Evolutionary conservation across 2,329 filamentous ascomycete genomes (phyloP), one percentile per base, ranked within the genome.

Genomic region (Fusarium incarnatum): DNA sequence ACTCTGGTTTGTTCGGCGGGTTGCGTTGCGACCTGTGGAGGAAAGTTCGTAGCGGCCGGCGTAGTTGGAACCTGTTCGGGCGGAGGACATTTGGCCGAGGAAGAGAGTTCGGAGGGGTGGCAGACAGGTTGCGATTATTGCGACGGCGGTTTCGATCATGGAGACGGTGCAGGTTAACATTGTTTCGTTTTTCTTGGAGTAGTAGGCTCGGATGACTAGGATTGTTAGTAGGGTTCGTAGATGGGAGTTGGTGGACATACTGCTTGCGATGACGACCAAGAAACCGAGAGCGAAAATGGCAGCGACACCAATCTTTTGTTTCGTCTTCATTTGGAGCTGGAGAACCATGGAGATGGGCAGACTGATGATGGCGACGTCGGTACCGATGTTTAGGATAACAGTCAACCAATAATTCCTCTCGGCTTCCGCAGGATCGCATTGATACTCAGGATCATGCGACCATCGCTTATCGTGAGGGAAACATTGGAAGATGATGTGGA

Each of bases 81-180:
- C 64, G 0, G 64, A 67, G 0, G 72, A 74, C 47, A 74, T 61
- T 44, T 73, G 67, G 1, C 72, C 72, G 4, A 74, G 59, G 28
- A 74, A 47, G 34, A 74, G 57, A 0, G 68, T 71, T 48, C 72
- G 64, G 11, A 74, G 62, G 1, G 72, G 74, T 30, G 80, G 80
- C 1, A 81, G 77, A n/a, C 78, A 81, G 4, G 78, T 76, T 3
- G 79, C 79, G 12, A 82, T 81, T 34, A 82, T 81, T 2, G 81
- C 79, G 10, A 82, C 77, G 6, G 79, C 71, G 1, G 78, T 79
- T 54, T 80, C 79, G n/a, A 80, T 71, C 78, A 80, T 80, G 6
- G 77, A 79, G 20, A 80, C 78, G 1, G 79, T 80, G 62, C 78
- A 80, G 4, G 79, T 80, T 37, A 80, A 52, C 78, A 80, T 80